Evolutionary conservation across 176 grass and related monocot species (phyloP).

Genomic region (Urochloa ruziziensis): DNA sequence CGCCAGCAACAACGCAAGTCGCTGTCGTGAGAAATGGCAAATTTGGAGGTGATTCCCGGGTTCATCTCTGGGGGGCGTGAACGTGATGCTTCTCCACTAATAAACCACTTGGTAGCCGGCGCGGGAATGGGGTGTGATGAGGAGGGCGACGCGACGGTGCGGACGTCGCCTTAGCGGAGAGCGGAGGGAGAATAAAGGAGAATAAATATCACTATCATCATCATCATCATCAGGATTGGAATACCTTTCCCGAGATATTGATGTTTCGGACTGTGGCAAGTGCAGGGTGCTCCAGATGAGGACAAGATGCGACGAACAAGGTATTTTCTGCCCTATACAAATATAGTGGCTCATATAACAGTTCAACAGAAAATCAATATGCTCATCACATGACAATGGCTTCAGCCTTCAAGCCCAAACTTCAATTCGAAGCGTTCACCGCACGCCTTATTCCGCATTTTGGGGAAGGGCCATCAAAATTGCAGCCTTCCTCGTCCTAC

Average conservation of each 20-base stretch:
- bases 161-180: background rate
- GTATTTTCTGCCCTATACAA: too few relatives aligned
- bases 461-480: background rate
- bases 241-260: constrained; percentile 13
- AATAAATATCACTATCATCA: background rate
- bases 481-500: constrained; percentile 28
- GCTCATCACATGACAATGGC: background rate
- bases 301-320: too few relatives aligned
- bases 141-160: background rate
- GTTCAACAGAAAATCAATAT: background rate
- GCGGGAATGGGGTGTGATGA: constrained; percentile 9
- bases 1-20: background rate
- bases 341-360: background rate
- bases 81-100: constrained; percentile 46
- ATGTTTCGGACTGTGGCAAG: background rate
- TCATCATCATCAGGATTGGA: background rate
- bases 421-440: background rate
- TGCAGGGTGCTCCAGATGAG: background rate
- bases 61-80: background rate
- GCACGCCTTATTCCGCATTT: constrained; percentile 8
- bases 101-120: constrained; percentile 25
- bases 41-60: constrained; percentile 26
- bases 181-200: background rate
- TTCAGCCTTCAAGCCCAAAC: constrained; percentile 31
- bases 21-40: background rate